Conservation (phyloP, 441 rosid genomes). For the Eruca vesicaria region DNA sequence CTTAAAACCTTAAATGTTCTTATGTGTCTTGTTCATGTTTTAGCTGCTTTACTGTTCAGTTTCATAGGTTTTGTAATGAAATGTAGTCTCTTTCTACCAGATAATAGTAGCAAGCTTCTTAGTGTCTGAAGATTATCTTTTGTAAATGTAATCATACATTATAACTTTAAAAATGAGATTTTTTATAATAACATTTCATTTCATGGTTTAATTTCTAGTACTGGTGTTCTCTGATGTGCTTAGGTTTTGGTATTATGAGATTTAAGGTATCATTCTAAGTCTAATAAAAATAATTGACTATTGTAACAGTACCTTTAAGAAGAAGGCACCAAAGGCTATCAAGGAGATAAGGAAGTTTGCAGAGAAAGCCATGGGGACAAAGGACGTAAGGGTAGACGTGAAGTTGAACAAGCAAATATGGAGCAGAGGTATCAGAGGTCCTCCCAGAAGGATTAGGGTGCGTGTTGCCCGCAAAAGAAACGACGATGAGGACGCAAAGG, state of each 20-base stretch:
- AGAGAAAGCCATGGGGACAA: constrained; percentile 76
- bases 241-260: not conserved
- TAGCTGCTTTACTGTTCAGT: not conserved
- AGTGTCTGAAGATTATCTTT: not conserved
- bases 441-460: constrained; percentile 78
- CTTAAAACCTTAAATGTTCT: not conserved
- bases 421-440: constrained; percentile 86
- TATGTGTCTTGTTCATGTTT: not conserved
- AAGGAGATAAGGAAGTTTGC: constrained; percentile 91
- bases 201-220: not conserved
- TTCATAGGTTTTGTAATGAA: not conserved
- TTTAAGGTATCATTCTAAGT: not conserved
- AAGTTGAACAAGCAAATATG: constrained; percentile 88
- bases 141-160: not conserved
- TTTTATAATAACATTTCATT: not conserved
- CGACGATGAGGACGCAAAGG: constrained; percentile 89
- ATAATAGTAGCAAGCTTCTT: not conserved
- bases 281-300: not conserved
- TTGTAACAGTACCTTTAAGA: constrained; percentile 71
- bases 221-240: no score
- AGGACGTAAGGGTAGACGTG: constrained; percentile 80
- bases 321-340: constrained; percentile 91
- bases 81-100: not conserved
- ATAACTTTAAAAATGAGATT: not conserved
- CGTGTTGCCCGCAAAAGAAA: constrained; percentile 85